Percentiles rank a stretch among this genome's conserved stretches.
These are phyloP conservation scores for Primulina eburnea DNA, from an alignment of 257 asterid genomes.

Conservation along the genomic window DNA sequence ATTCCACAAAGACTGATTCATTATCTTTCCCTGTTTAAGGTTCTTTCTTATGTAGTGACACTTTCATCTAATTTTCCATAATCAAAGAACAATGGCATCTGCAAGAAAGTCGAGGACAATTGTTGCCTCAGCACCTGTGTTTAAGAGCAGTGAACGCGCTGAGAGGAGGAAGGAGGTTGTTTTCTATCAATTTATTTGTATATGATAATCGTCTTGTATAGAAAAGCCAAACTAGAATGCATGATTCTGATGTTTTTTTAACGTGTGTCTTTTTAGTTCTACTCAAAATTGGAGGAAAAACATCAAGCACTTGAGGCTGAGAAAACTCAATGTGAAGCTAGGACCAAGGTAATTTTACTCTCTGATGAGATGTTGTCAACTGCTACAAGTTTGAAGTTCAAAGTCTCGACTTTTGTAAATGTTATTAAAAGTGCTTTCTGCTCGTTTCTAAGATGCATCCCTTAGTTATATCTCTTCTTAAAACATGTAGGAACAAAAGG, in stretches of 20 bases:
- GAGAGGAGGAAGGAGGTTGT: slow-evolving; percentile 68
- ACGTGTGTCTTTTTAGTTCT: slow-evolving; percentile 39
- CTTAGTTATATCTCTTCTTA: not conserved
- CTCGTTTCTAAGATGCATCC: not conserved
- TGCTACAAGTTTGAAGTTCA: not conserved
- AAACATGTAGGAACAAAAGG: not conserved
- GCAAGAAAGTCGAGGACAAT: slow-evolving; percentile 46
- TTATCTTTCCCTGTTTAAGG: slow-evolving; percentile 17
- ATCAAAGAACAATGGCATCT: slow-evolving; percentile 35
- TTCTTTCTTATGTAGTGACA: slow-evolving; percentile 17
- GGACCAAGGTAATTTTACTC: slow-evolving; percentile 41
- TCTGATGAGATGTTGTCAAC: not conserved
- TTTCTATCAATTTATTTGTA: not conserved
- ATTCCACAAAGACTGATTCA: slow-evolving; percentile 19
- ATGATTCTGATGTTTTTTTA: not conserved
- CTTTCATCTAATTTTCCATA: slow-evolving; percentile 32
- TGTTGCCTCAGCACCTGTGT: slow-evolving; percentile 50
- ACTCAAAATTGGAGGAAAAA: slow-evolving; percentile 70
- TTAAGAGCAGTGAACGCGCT: slow-evolving; percentile 65
- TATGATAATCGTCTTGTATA: slow-evolving; percentile 4
- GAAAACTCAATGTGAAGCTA: slow-evolving; percentile 48
- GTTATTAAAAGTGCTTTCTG: not conserved
- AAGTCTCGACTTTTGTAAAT: not conserved
- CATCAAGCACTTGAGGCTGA: slow-evolving; percentile 69
- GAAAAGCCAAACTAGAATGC: slow-evolving; percentile 5